A percentile compares a stretch with the other conserved stretches of the same genome.
Conservation (phyloP, 148 eudicot species). For the Amaranthus hypochondriacus region DNA sequence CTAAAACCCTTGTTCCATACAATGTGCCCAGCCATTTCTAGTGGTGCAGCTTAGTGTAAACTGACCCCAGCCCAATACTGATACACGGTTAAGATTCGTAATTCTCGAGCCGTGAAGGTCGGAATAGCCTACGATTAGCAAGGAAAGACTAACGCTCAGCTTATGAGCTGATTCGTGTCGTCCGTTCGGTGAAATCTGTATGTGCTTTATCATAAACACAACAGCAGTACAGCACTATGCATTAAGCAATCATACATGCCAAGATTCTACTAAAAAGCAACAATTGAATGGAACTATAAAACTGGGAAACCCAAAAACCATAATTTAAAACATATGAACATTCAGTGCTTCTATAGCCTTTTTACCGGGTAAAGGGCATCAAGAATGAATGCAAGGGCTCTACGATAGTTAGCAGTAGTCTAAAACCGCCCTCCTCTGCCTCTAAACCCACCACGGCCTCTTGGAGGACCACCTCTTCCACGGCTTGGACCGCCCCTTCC, state of each 20-base stretch:
- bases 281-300: not conserved
- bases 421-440: slow-evolving; percentile 48
- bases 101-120: too few relatives aligned
- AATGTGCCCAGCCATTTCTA: too few relatives aligned
- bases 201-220: not conserved
- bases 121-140: too few relatives aligned
- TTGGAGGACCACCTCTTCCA: slow-evolving; percentile 42
- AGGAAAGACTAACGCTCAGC: too few relatives aligned
- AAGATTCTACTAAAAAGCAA: not conserved
- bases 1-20: too few relatives aligned
- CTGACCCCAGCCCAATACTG: too few relatives aligned
- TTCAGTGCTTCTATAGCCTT: not conserved
- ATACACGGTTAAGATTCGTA: too few relatives aligned
- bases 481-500: slow-evolving; percentile 49
- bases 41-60: too few relatives aligned
- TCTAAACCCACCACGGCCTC: slow-evolving; percentile 52
- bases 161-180: too few relatives aligned
- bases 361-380: slow-evolving; percentile 8
- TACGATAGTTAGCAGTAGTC: not conserved
- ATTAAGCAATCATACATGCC: not conserved
- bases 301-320: slow-evolving; percentile 15
- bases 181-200: too few relatives aligned
- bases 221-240: not conserved
- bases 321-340: slow-evolving; percentile 7
- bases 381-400: not conserved